These are phyloP conservation scores for Anthracocystis panici-leucophaei DNA, from an alignment of 1,284 basidiomycete genomes.

Conservation along the genomic window DNA sequence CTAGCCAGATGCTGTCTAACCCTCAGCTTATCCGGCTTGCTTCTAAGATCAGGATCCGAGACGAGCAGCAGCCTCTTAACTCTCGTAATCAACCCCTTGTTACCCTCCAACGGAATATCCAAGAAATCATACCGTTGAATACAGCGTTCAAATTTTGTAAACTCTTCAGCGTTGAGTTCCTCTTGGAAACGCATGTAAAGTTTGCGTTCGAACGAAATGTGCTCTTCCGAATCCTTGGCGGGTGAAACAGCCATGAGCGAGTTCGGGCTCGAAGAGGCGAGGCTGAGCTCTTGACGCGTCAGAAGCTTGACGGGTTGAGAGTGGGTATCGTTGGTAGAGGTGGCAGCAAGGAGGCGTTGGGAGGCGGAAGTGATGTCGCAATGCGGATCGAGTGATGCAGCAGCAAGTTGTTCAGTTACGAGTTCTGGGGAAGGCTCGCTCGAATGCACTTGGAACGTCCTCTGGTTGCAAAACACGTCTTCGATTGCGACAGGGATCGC, in stretches of 20 bases:
- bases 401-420: slow-evolving; percentile 33
- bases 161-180: slow-evolving; percentile 52
- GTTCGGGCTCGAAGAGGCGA: slow-evolving; percentile 29
- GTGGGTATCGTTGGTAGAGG: slow-evolving; percentile 10
- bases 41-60: slow-evolving; percentile 50
- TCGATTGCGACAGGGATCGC: slow-evolving; percentile 60
- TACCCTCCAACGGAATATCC: slow-evolving; percentile 62
- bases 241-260: slow-evolving; percentile 21
- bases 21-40: slow-evolving; percentile 50
- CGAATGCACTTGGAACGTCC: slow-evolving; percentile 40
- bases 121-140: slow-evolving; percentile 63
- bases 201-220: slow-evolving; percentile 39
- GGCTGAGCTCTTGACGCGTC: slow-evolving; percentile 23
- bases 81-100: slow-evolving; percentile 58
- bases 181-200: slow-evolving; percentile 59
- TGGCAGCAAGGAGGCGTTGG: slow-evolving; percentile 39
- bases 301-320: slow-evolving; percentile 20
- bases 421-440: slow-evolving; percentile 41
- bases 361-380: slow-evolving; percentile 31
- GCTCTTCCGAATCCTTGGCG: slow-evolving; percentile 13
- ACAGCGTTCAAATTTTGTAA: slow-evolving; percentile 59
- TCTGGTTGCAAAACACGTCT: slow-evolving; percentile 58
- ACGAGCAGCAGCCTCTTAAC: slow-evolving; percentile 61
- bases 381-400: slow-evolving; percentile 12
- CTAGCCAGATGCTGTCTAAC: slow-evolving; percentile 57